These are phyloP conservation scores for Pleurotus pulmonarius DNA, from an alignment of 768 basidiomycete species.

Conservation along the genomic window DNA sequence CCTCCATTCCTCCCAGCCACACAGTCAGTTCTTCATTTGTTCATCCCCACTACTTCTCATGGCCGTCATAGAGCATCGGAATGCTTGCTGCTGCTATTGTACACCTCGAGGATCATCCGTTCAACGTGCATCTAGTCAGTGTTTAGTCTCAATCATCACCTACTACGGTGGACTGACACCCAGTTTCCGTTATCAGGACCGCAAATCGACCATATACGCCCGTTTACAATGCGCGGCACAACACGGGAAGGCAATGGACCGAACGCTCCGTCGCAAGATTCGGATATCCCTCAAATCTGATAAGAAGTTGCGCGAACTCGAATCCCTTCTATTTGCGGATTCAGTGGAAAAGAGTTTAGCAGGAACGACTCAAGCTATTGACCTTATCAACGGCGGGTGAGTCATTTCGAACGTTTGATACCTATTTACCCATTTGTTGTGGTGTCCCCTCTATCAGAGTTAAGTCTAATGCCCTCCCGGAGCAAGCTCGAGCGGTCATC, in stretches of 20 bases:
- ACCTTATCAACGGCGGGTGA: constrained; percentile 53
- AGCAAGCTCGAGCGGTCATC: constrained; percentile 62
- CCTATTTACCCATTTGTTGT: neutral
- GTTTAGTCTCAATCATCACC: neutral
- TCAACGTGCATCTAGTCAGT: constrained; percentile 43
- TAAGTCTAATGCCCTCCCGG: constrained; percentile 79
- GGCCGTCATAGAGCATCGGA: constrained; percentile 60
- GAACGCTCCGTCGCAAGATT: constrained; percentile 42
- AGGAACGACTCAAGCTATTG: constrained; percentile 76
- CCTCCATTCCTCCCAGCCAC: constrained; percentile 77
- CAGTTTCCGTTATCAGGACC: constrained; percentile 30
- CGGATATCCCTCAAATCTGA: constrained; percentile 44
- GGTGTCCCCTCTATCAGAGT: constrained; percentile 26
- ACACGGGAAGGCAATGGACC: constrained; percentile 53
- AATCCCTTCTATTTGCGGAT: constrained; percentile 38
- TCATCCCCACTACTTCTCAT: neutral
- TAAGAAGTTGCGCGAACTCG: constrained; percentile 46
- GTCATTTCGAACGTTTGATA: neutral
- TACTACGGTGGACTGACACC: neutral
- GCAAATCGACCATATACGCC: constrained; percentile 54
- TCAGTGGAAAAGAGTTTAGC: constrained; percentile 40
- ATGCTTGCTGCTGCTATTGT: constrained; percentile 71
- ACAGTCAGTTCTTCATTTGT: constrained; percentile 42
- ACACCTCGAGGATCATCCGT: constrained; percentile 65
- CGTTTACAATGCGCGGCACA: constrained; percentile 64